These are phyloP conservation scores for Tephrocybe sp. DNA, from an alignment of 768 basidiomycete species.

Conservation along the genomic window DNA sequence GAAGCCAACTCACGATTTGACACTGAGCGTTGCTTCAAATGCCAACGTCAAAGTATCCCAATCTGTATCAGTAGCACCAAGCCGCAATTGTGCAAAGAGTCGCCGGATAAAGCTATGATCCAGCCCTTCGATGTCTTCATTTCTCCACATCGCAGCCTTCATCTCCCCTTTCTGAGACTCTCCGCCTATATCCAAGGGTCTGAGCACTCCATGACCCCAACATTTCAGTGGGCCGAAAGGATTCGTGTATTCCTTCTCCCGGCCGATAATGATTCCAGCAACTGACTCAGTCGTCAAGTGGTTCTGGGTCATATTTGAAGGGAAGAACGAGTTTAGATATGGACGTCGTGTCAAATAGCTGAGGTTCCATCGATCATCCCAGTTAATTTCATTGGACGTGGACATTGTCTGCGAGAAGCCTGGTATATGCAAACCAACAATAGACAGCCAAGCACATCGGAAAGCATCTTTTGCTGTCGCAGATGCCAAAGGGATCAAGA, in stretches of 20 bases:
- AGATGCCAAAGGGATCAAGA: slow-evolving; percentile 51
- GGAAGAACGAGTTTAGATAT: slow-evolving; percentile 55
- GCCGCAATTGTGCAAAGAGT: slow-evolving; percentile 58
- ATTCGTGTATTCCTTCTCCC: slow-evolving; percentile 58
- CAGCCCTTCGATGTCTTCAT: slow-evolving; percentile 50
- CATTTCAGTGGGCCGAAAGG: slow-evolving; percentile 69
- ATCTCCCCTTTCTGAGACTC: slow-evolving; percentile 21
- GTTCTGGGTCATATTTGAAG: slow-evolving; percentile 30
- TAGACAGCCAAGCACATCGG: slow-evolving; percentile 68
- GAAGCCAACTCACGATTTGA: slow-evolving; percentile 49
- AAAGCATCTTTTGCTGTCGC: slow-evolving; percentile 51
- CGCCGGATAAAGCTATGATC: slow-evolving; percentile 51
- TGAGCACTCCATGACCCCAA: slow-evolving; percentile 58
- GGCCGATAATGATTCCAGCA: slow-evolving; percentile 67
- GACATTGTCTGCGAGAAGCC: slow-evolving; percentile 52
- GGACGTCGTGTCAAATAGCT: slow-evolving; percentile 43
- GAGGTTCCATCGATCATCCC: slow-evolving; percentile 72
- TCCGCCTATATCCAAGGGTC: slow-evolving; percentile 47
- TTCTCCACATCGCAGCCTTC: slow-evolving; percentile 37
- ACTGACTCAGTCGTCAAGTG: slow-evolving; percentile 55
- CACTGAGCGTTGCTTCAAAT: slow-evolving; percentile 61
- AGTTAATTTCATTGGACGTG: slow-evolving; percentile 28
- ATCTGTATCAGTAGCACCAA: slow-evolving; percentile 46
- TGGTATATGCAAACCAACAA: slow-evolving; percentile 72
- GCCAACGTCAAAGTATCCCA: slow-evolving; percentile 71